Evolutionary conservation across 495 filamentous ascomycete genomes (phyloP).

Genomic region (Xylaria acuta): DNA sequence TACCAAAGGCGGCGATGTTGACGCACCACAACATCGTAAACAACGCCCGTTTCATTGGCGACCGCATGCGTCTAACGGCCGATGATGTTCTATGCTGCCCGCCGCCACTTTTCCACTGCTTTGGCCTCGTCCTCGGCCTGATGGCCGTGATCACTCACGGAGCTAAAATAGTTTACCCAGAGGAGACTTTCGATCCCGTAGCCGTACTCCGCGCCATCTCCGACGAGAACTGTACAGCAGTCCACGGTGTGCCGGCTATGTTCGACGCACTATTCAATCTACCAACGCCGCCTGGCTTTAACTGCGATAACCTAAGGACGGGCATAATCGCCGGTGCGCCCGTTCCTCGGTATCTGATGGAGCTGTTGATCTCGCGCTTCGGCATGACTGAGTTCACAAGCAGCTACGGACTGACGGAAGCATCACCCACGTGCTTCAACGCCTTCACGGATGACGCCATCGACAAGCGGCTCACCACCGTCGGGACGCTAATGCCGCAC

Average conservation of each 20-base stretch:
- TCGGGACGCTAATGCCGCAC: conserved; percentile 72
- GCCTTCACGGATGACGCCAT: conserved; percentile 70
- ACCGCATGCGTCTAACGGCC: conserved; percentile 68
- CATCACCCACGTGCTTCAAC: conserved; percentile 74
- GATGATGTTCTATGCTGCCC: conserved; percentile 72
- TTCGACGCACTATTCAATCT: conserved; percentile 68
- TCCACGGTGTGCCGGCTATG: conserved; percentile 78
- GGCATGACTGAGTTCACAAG: conserved; percentile 73
- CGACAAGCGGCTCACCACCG: conserved; percentile 63
- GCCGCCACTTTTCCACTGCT: conserved; percentile 76
- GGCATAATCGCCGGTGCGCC: conserved; percentile 74
- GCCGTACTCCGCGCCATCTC: conserved; percentile 65
- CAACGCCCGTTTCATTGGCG: conserved; percentile 72
- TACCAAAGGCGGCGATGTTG: conserved; percentile 77
- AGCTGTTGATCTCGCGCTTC: conserved; percentile 62
- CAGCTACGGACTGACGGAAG: conserved; percentile 76
- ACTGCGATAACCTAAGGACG: conserved; percentile 63
- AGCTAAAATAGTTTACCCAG: conserved; percentile 69
- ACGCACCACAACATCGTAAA: conserved; percentile 76
- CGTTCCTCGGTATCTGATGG: conserved; percentile 69
- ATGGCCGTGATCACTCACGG: conserved; percentile 71
- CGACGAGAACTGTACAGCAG: conserved; percentile 69
- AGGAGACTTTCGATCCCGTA: conserved; percentile 66
- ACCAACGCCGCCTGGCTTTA: conserved; percentile 54
- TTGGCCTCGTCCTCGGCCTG: conserved; percentile 73